These are phyloP conservation scores for Cryptococcus sp. DNA, from an alignment of 1,284 basidiomycete genomes.

Conservation along the genomic window DNA sequence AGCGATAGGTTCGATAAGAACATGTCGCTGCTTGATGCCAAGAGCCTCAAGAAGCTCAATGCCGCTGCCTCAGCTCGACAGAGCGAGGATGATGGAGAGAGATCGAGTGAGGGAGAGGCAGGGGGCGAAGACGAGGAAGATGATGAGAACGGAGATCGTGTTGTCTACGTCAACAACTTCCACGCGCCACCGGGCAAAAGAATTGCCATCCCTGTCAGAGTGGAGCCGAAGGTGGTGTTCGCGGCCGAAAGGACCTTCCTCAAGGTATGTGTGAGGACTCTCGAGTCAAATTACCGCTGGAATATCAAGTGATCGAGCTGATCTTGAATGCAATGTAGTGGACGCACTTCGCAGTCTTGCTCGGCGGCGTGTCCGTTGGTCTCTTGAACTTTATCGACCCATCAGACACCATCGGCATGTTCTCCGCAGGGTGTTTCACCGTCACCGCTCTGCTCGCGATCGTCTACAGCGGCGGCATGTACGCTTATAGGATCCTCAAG, in stretches of 20 bases:
- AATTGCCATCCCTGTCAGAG: conserved; percentile 86
- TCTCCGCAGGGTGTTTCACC: conserved; percentile 85
- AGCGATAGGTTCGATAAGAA: conserved; percentile 77
- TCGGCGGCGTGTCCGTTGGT: conserved; percentile 84
- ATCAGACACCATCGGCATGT: conserved; percentile 73
- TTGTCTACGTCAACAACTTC: conserved; percentile 69
- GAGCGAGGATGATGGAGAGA: conserved; percentile 18
- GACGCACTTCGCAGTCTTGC: conserved; percentile 87
- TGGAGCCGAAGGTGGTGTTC: conserved; percentile 95
- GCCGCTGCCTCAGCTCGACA: conserved; percentile 59
- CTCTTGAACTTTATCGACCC: conserved; percentile 84
- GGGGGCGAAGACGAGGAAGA: conserved; percentile 50
- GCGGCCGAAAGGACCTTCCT: conserved; percentile 71
- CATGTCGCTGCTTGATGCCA: conserved; percentile 44
- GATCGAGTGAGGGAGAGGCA: conserved; percentile 55
- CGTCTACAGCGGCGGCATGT: conserved; percentile 83
- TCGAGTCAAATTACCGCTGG: too few species aligned
- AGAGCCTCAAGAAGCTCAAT: conserved; percentile 56
- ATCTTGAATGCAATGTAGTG: conserved; percentile 57
- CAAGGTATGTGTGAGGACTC: conserved; percentile 53
- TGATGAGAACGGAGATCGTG: conserved; percentile 33
- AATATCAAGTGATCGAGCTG: background rate
- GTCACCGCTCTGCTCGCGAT: conserved; percentile 85
- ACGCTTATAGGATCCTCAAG: conserved; percentile 77
- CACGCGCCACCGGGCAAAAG: conserved; percentile 81